Base-by-base conservation (phyloP, 2,329 filamentous ascomycete genomes). In the Botrytis elliptica region DNA sequence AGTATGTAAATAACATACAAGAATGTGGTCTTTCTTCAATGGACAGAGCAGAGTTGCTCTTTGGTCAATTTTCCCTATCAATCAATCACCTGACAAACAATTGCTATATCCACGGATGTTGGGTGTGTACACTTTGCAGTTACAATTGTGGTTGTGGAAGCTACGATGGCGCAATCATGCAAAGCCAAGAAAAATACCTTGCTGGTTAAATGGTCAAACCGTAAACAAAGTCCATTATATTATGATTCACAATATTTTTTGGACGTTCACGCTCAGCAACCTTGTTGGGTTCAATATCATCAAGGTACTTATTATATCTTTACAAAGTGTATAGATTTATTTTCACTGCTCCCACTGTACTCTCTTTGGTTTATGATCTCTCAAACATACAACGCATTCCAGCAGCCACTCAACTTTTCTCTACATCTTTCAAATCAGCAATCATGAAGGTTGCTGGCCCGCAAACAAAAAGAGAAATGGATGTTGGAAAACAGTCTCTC, bases 221-320 rank as follows among this genome's bases (percentile, higher is more conserved):
- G 18, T 38, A n/a, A 55, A 9, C 36, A 7, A 36, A 67, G 44
- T 29, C 33, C 36, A 46, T 38, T 18, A 42, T 25, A 18, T 22
- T 29, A 33, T 68, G 66, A 68, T 68, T 68, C 49, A 68, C 66
- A 6, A 29, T 10, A 57, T 42, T 8, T 57, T 22, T 25, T 9
- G 38, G 38, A 57, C 10, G 55, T 57, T 68, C 66, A 68, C 18
- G n/a, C 55, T 68, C 52, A 57, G 57, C 36, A 68, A 68, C 66
- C 66, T 68, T 68, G 66, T 33, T 68, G 66, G 64, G 49, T 33
- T 49, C 42, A 42, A 25, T 57, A 57, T 68, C 49, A 42, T 57
- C 66, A 68, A 68, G 66, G 66, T 68, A 38, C 66, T 42, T 57
- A 68, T 57, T 42, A 68, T 68, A 68, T 68, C 25, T 33, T 42